phyloP scores from a whole-genome alignment of 148 eudicot genomes.

The Mesembryanthemum crystallinum region DNA sequence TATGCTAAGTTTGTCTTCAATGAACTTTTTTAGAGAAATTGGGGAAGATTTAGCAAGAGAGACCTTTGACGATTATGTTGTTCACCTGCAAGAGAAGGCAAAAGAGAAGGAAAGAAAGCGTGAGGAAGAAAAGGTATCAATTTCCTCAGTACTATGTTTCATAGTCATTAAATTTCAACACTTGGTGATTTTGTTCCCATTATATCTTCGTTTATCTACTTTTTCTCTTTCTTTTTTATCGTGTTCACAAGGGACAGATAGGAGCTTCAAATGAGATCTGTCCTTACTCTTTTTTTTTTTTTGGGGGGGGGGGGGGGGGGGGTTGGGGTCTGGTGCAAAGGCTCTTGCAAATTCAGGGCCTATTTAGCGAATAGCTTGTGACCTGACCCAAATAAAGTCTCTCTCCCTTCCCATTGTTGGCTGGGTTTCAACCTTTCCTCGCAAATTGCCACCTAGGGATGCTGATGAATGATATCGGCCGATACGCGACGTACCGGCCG shows the following conservation, averaged over 20 bases:
- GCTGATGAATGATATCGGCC: not conserved
- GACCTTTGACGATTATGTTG: conserved; percentile 68
- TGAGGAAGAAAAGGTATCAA: conserved; percentile 88
- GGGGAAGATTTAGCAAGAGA: conserved; percentile 71
- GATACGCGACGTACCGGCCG: too few species aligned
- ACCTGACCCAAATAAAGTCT: not conserved
- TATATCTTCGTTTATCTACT: not conserved
- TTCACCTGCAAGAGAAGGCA: conserved; percentile 72
- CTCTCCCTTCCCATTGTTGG: not conserved
- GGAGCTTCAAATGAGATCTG: not conserved
- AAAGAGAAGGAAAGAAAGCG: conserved; percentile 93
- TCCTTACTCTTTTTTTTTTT: too few species aligned
- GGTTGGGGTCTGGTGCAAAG: not conserved
- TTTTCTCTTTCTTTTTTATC: too few species aligned
- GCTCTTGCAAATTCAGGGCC: not conserved
- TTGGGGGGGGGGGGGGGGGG: not conserved
- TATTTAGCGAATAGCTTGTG: not conserved
- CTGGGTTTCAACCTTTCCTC: not conserved
- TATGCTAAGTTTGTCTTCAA: not conserved
- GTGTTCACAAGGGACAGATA: not conserved
- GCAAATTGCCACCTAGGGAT: not conserved
- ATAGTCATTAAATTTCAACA: not conserved
- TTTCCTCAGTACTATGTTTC: not conserved
- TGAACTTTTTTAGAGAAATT: conserved; percentile 47
- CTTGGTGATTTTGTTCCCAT: not conserved